Base-by-base conservation (phyloP, 2,329 filamentous ascomycete genomes). In the Cadophora gregata region DNA sequence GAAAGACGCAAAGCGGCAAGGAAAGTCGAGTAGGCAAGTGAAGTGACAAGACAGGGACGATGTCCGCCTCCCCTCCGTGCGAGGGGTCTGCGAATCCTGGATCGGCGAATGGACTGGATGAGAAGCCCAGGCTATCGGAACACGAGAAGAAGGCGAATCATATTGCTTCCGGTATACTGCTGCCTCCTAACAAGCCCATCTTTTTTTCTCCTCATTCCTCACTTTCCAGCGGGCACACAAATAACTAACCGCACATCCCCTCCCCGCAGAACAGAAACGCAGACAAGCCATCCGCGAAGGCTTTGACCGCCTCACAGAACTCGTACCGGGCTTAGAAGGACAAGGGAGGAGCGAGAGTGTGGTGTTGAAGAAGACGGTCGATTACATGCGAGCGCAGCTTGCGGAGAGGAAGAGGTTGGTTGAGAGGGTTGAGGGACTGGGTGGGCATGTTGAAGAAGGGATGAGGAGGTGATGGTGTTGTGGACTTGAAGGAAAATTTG, bases 61-160 rank as follows among this genome's bases (percentile, higher is more conserved):
- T 74, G 71, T 73, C 72, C 27, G 65, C 73, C 55, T 72, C 73
- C 63, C 71, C 73, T 25, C 59, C 68, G 12, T 64, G 69, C 19
- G 74, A 75, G 45, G 73, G 70, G 14, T 74, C 74, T 29, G 69
- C 69, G 29, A 74, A 75, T 65, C 69, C 72, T 19, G 73, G 71
- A 19, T 71, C 70, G 14, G 70, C 70, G 42, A 75, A 73, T 58
- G 71, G 70, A 10, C 53, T 67, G 59, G 75, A 78, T 16, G 86
- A 88, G 69, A 88, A 89, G 72, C 86, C 89, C 45, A 85, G 89
- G 69, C 81, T 92, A 68, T 88, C 88, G 56, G 88, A 91, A 72
- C 83, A 87, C 68, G 88, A 92, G 75, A 92, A 91, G 82, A 91
- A 91, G 77, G 86, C 86, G 74, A 92, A 92, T 75, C 90, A 92